Percentiles rank a stretch among this genome's conserved stretches.
phyloP scores from a whole-genome alignment of 1,139 yeast genomes.

The Blastobotrys apis region DNA sequence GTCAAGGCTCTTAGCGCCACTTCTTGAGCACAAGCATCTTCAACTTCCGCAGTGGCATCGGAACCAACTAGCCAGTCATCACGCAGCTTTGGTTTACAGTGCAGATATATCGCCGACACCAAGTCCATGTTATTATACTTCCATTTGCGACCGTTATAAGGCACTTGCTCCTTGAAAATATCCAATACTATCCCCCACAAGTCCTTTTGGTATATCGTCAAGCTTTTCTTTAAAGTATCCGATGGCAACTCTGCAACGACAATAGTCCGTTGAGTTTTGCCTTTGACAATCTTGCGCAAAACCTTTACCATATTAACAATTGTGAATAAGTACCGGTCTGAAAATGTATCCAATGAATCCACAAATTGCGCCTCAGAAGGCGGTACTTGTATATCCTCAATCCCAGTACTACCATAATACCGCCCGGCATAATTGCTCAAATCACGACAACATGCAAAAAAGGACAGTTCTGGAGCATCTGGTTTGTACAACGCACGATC shows the following conservation, averaged over 20 bases:
- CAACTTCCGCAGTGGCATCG: constrained; percentile 70
- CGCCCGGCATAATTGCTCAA: constrained; percentile 21
- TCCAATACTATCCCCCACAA: constrained; percentile 68
- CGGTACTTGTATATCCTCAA: neutral
- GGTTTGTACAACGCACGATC: constrained; percentile 34
- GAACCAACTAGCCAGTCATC: constrained; percentile 90
- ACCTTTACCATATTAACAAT: constrained; percentile 35
- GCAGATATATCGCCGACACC: constrained; percentile 79
- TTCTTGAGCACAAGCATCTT: constrained; percentile 82
- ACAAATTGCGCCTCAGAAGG: constrained; percentile 6
- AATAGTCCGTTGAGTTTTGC: constrained; percentile 41
- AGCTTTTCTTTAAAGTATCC: constrained; percentile 37
- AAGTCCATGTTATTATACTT: constrained; percentile 88
- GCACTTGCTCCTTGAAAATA: constrained; percentile 70
- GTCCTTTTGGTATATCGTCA: constrained; percentile 52
- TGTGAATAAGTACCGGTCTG: constrained; percentile 33
- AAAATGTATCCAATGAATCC: constrained; percentile 24
- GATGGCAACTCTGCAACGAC: constrained; percentile 42
- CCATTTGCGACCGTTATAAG: constrained; percentile 95
- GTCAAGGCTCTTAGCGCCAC: constrained; percentile 74
- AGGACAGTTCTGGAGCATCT: constrained; percentile 40
- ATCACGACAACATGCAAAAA: constrained; percentile 44
- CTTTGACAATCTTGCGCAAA: constrained; percentile 35
- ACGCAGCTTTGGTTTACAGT: constrained; percentile 63
- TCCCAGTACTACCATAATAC: constrained; percentile 12